phyloP scores from a whole-genome alignment of 495 filamentous ascomycete genomes.

The Neurospora cerealis region DNA sequence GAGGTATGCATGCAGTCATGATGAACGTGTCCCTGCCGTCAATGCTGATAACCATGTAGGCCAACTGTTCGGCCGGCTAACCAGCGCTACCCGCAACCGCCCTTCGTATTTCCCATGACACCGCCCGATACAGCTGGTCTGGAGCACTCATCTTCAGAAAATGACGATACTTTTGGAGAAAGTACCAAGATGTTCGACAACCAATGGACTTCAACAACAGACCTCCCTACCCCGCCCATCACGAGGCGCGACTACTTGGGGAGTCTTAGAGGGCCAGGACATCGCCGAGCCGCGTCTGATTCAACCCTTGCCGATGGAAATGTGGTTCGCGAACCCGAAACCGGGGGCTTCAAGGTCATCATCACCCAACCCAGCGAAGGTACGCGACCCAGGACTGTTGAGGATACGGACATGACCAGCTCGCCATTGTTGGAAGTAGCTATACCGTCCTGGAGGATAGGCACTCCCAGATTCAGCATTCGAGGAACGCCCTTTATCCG shows the following conservation, averaged over 20 bases:
- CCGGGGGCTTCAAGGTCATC: constrained; percentile 69
- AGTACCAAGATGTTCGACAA: constrained; percentile 20
- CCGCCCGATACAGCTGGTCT: constrained; percentile 47
- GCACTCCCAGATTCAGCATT: constrained; percentile 70
- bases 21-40: constrained; percentile 7
- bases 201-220: constrained; percentile 22
- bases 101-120: constrained; percentile 49
- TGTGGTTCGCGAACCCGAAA: constrained; percentile 42
- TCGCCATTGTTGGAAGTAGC: constrained; percentile 60
- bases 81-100: constrained; percentile 48
- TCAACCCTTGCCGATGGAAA: constrained; percentile 33
- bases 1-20: constrained; percentile 50
- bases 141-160: constrained; percentile 32
- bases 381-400: constrained; percentile 53
- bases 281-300: constrained; percentile 40
- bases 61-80: constrained; percentile 48
- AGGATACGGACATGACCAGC: constrained; percentile 36
- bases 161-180: constrained; percentile 27
- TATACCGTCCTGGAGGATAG: constrained; percentile 81
- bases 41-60: constrained; percentile 23
- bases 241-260: constrained; percentile 15
- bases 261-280: constrained; percentile 11
- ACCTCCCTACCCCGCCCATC: constrained; percentile 20
- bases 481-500: constrained; percentile 72
- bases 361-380: constrained; percentile 64